Evolutionary conservation across 2,329 filamentous ascomycete genomes (phyloP), one percentile per base, ranked within the genome.

Genomic region (Plectosphaerella sp.): DNA sequence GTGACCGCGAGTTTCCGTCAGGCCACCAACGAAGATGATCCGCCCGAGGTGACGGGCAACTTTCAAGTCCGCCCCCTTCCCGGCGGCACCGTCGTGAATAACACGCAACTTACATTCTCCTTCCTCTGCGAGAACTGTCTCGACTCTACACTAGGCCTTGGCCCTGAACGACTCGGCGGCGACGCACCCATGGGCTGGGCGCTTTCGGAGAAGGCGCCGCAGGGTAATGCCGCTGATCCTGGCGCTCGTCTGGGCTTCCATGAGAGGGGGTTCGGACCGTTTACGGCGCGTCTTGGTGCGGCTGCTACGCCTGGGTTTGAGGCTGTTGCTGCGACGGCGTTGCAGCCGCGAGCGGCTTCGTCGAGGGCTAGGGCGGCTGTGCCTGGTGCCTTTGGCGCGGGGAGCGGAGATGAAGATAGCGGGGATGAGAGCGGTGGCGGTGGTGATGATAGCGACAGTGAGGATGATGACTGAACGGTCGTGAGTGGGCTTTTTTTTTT

Each of bases 1-100:
- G 65, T 76, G 8, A 64, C 74, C 49, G 67, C 69, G 4, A 72
- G 68, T 1, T 75, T 78, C 56, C 66, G 75, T 6, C 68, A 73
- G 54, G 72, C 71, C 22, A 67, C 65, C 28, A 63, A 70, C 55
- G 73, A 75, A 58, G 70, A 69, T 51, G 70, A 70, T 50, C 74
- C 74, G 25, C 63, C 72, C n/a, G 69, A 74, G 39, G 67, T 72
- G 7, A 66, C 65, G 2, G 73, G 73, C 4, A 58, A 64, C 25
- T 75, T 75, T 54, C 62, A 64, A 2, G 66, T 73, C 8, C 60
- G 60, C 3, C 66, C 72, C 15, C 75, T 77, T 42, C 57, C 67
- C 5, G 67, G 68, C n/a, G 73, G 68, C 1, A 74, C 72, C 6
- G 67, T 64, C 33, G 67, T 73, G 52, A 76, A 74, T 61, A 61